phyloP scores from a whole-genome alignment of 495 filamentous ascomycete genomes.

The Neurospora pannonica region DNA sequence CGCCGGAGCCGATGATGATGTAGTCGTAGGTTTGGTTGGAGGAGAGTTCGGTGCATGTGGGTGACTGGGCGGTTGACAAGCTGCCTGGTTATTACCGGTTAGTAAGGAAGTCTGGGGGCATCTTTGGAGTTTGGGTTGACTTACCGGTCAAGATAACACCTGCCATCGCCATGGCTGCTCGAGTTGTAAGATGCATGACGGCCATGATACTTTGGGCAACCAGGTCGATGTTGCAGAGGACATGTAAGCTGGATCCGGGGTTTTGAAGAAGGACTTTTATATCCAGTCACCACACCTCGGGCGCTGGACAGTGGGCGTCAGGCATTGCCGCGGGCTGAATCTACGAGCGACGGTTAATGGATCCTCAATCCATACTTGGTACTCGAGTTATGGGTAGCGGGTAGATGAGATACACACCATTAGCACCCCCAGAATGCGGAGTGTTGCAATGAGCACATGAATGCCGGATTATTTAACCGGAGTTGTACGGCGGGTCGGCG shows the following conservation, averaged over 20 bases:
- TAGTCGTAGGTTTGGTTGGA: slow-evolving; percentile 49
- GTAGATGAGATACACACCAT: neutral
- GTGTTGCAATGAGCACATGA: neutral
- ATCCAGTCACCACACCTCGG: neutral
- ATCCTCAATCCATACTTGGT: neutral
- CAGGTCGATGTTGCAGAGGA: neutral
- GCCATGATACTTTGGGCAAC: neutral
- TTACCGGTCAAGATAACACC: neutral
- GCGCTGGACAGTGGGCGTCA: neutral
- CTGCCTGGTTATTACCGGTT: neutral
- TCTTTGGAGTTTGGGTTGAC: neutral
- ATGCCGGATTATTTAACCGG: neutral
- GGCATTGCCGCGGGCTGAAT: neutral
- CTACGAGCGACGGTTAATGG: neutral
- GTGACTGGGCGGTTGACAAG: neutral
- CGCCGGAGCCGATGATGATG: slow-evolving; percentile 53
- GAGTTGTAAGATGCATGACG: neutral
- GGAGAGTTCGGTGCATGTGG: slow-evolving; percentile 29
- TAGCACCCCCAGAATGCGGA: neutral
- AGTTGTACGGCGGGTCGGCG: neutral
- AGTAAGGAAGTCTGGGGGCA: neutral
- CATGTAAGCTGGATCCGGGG: neutral
- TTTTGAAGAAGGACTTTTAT: neutral
- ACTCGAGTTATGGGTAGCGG: neutral
- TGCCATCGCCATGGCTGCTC: neutral